phyloP scores from a whole-genome alignment of 164 flowering plant genomes.

The Kingdonia uniflora region DNA sequence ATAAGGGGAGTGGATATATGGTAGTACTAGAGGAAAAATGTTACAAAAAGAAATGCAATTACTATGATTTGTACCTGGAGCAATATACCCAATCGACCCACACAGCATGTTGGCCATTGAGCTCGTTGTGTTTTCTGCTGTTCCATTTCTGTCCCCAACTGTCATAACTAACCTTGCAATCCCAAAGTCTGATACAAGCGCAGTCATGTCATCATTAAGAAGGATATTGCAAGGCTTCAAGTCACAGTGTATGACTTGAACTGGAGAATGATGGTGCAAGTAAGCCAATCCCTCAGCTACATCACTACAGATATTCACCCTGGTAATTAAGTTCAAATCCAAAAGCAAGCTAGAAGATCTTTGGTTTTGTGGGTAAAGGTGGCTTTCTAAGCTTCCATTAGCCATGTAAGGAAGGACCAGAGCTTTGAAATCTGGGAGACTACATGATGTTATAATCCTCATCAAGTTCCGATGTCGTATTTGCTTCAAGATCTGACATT shows the following conservation, averaged over 20 bases:
- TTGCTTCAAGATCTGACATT: conserved; percentile 24
- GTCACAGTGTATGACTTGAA: conserved; percentile 26
- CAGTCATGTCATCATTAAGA: conserved; percentile 24
- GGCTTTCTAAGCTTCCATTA: conserved; percentile 25
- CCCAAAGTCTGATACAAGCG: conserved; percentile 26
- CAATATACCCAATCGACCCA: conserved; percentile 24
- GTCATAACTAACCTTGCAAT: conserved; percentile 22
- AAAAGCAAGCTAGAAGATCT: not conserved
- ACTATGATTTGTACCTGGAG: conserved; percentile 21
- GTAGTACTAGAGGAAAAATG: too few relatives aligned
- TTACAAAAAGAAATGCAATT: not conserved
- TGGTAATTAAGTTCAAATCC: conserved; percentile 13
- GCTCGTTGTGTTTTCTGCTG: not conserved
- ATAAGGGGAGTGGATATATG: too few relatives aligned
- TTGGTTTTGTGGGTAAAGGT: conserved; percentile 15
- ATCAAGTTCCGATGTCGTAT: conserved; percentile 24
- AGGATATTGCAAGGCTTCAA: conserved; percentile 27
- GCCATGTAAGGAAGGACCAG: conserved; percentile 28
- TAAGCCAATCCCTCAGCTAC: conserved; percentile 27
- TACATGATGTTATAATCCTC: conserved; percentile 27
- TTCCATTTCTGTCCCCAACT: conserved; percentile 8
- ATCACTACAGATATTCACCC: conserved; percentile 20
- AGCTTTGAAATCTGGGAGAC: conserved; percentile 23
- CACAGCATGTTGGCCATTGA: conserved; percentile 17
- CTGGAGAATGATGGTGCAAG: conserved; percentile 30